Conservation (phyloP, 768 basidiomycete genomes). For the Fomitopsis serialis region DNA sequence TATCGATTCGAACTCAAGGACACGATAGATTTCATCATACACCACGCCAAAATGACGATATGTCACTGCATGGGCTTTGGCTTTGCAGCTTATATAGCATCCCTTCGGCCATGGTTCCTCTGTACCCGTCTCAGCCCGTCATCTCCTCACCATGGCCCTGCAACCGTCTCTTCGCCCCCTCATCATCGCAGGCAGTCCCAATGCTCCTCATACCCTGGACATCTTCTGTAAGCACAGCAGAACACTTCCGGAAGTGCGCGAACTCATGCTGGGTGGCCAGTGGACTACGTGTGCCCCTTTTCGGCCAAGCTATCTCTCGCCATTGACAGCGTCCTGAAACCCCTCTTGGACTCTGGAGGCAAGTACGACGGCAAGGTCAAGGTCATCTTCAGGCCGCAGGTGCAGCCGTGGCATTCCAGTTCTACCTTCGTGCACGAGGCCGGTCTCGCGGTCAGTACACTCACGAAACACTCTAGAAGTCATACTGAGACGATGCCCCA, state of each 20-base stretch:
- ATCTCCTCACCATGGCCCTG: constrained; percentile 53
- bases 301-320: constrained; percentile 60
- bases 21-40: too few species aligned
- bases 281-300: constrained; percentile 87
- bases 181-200: constrained; percentile 50
- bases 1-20: too few species aligned
- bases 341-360: constrained; percentile 51
- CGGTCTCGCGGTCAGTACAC: constrained; percentile 58
- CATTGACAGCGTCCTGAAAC: constrained; percentile 57
- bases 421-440: constrained; percentile 81
- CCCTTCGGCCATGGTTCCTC: background rate
- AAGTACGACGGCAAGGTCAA: constrained; percentile 71
- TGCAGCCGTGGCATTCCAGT: constrained; percentile 77
- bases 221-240: constrained; percentile 54
- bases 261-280: constrained; percentile 55
- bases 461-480: background rate
- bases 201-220: constrained; percentile 75
- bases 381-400: constrained; percentile 62
- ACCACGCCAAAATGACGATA: too few species aligned
- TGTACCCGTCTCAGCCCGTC: background rate
- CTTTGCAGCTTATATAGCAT: background rate
- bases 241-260: background rate
- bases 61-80: too few species aligned
- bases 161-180: constrained; percentile 68
- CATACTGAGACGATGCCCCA: constrained; percentile 20